Evolutionary conservation across 495 filamentous ascomycete genomes (phyloP), one percentile per base, ranked within the genome.

Genomic region (Aeminium ludgeri): DNA sequence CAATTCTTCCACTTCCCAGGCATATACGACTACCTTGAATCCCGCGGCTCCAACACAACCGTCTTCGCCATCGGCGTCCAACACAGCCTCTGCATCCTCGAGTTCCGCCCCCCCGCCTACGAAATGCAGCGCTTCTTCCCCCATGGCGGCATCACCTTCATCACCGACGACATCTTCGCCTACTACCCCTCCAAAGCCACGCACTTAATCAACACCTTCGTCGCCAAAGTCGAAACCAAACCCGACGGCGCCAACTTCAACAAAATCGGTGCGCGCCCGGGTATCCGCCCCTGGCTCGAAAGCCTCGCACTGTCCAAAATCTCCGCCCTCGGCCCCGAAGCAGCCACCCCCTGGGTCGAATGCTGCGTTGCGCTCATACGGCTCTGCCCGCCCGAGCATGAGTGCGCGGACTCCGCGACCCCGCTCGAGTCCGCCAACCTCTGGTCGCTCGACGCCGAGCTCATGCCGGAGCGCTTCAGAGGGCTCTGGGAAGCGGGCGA

Each of bases 91-190:
- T 33, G 20, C 36, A 10, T 23, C 11, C 15, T 10, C 1, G n/a
- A 17, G n/a, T 11, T 20, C 11, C 34, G 20, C 10, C 10, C 32
- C 8, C 31, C 37, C 13, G 15, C 10, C 16, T 46, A 39, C 29
- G 17, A 13, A n/a, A 27, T 32, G 16, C 20, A 40, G 12, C 43
- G 38, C 17, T 31, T 50, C 12, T 53, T 53, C 29, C 51, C 51
- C 3, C 15, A 41, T 10, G 51, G 46, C 19, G 41, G 20, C 10
- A 36, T 48, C 12, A 37, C 37, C 10, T 39, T 53, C 31, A 36
- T 53, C 10, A 53, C 43, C 17, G 51, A 53, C 44, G 44, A 47
- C 16, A 36, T 50, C 25, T 44, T 53, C 17, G 31, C 39, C 15
- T 31, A 44, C n/a, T 38, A 50, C 18, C 47, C 51, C 8, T 31